Evolutionary conservation across 2,329 filamentous ascomycete species (phyloP), one percentile per base, ranked within the genome.

Genomic region (Aspergillus carbonarius): DNA sequence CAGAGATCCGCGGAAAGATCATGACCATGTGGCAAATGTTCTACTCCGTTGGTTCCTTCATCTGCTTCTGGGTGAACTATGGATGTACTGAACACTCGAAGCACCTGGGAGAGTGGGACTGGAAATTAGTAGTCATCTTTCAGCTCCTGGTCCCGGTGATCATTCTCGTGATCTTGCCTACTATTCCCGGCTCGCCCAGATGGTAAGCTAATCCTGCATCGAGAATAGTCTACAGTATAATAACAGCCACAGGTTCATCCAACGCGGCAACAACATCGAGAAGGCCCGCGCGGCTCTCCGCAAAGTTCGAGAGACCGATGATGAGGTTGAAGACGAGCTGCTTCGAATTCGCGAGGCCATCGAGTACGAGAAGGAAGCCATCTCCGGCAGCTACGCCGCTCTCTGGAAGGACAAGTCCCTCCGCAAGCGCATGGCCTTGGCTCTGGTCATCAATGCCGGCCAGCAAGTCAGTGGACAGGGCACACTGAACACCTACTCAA

Each of bases 401-500:
- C 80, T 90, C 17, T 90, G 88, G 85, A 88, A 87, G 72, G 88
- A 90, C 73, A 81, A 81, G 39, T 89, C 87, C 12, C 76, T 90
- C 46, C 83, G 88, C 65, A 88, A 86, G 78, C 84, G 88, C 54
- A 81, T 91, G 63, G 75, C 80, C 46, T 81, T 91, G 30, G 87
- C 87, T 23, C 82, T 88, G 63, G 74, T 89, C 50, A 76, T 91
- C 73, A 91, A 91, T 70, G 81, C 87, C 47, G 88, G 88, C 47
- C 88, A 90, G 72, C 88, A 91, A 72, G 81, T 91, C 40, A 88
- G 87, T 5, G 88, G 88, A 18, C 88, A 91, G 73, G 88, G 88
- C 62, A 88, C 87, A 1, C 80, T 91, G 63, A 91, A 90, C 80
- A 83, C 83, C 3, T 91, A 91, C 79, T 88, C 84, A 18, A 88